A percentile compares a stretch with the other conserved stretches of the same genome.
Conservation (phyloP, 345 rosid species). For the rapeseed (Brassica napus) region DNA sequence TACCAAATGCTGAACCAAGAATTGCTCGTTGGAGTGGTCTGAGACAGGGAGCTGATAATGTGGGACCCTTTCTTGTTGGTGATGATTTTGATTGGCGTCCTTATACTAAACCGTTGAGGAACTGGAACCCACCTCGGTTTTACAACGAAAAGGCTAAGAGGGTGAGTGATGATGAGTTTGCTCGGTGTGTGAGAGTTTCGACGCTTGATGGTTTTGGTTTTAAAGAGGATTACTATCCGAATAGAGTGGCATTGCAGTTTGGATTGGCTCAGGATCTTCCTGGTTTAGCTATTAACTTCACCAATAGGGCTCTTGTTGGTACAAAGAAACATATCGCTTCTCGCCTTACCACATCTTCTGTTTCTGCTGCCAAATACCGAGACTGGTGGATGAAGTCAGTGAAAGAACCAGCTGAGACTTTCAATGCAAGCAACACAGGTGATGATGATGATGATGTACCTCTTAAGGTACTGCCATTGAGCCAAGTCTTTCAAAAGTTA, state of each 20-base stretch:
- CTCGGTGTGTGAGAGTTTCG: slow-evolving; percentile 40
- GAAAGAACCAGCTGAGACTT: background rate
- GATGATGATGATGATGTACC: slow-evolving; percentile 20
- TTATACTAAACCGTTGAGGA: slow-evolving; percentile 20
- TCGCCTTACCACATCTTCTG: slow-evolving; percentile 34
- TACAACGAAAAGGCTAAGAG: slow-evolving; percentile 32
- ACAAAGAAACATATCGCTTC: slow-evolving; percentile 46
- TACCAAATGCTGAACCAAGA: slow-evolving; percentile 38
- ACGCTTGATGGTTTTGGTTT: slow-evolving; percentile 46
- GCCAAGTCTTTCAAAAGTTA: slow-evolving; percentile 9
- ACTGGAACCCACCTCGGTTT: slow-evolving; percentile 42
- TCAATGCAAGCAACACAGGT: background rate
- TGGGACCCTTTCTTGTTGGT: slow-evolving; percentile 23
- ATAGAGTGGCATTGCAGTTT: slow-evolving; percentile 62
- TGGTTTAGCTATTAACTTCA: slow-evolving; percentile 7
- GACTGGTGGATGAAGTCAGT: slow-evolving; percentile 51
- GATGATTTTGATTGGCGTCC: slow-evolving; percentile 54
- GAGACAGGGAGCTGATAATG: slow-evolving; percentile 10
- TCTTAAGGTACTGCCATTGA: slow-evolving; percentile 7
- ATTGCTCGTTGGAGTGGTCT: slow-evolving; percentile 40
- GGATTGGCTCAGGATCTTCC: slow-evolving; percentile 63
- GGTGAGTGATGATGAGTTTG: slow-evolving; percentile 20
- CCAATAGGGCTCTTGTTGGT: slow-evolving; percentile 38
- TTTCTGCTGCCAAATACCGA: slow-evolving; percentile 46
- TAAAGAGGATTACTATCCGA: slow-evolving; percentile 47